These are phyloP conservation scores for Coemansia sp. DNA, from an alignment of 192 early-diverging fungal genomes.

Conservation along the genomic window DNA sequence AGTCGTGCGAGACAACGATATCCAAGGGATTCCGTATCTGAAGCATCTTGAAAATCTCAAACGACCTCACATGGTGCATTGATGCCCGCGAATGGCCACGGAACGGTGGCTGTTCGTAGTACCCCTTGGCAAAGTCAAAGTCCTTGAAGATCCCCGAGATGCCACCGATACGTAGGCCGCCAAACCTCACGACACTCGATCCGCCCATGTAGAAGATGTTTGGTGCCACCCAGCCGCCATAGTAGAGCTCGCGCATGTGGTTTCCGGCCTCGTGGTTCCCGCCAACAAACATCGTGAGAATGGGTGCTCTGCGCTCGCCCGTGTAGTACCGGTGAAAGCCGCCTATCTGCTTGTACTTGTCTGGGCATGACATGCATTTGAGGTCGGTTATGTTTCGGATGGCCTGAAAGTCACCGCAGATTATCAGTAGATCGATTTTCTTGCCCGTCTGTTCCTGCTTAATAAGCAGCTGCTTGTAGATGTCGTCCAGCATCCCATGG, in stretches of 20 bases:
- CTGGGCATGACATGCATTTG: conserved; percentile 76
- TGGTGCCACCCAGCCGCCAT: conserved; percentile 92
- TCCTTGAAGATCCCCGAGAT: conserved; percentile 87
- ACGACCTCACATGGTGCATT: conserved; percentile 86
- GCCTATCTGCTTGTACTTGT: conserved; percentile 81
- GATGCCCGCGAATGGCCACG: conserved; percentile 61
- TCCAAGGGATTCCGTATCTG: conserved; percentile 77
- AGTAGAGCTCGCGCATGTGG: conserved; percentile 94
- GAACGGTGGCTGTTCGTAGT: conserved; percentile 81
- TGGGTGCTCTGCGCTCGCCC: conserved; percentile 72
- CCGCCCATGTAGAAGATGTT: conserved; percentile 93
- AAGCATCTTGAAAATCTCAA: conserved; percentile 74
- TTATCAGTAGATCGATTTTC: conserved; percentile 85
- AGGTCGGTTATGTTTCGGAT: conserved; percentile 85
- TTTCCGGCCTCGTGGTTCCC: conserved; percentile 98
- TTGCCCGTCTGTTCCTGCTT: conserved; percentile 58
- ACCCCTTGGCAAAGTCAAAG: conserved; percentile 60
- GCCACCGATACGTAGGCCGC: conserved; percentile 89
- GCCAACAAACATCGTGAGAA: conserved; percentile 93
- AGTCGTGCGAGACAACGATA: conserved; percentile 93
- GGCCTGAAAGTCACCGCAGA: conserved; percentile 98
- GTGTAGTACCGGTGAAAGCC: conserved; percentile 94
- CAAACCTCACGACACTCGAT: conserved; percentile 83
- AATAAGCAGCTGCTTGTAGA: conserved; percentile 65
- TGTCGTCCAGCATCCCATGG: conserved; percentile 90